A percentile compares a stretch with the other conserved stretches of the same genome.
These are phyloP conservation scores for Verticillium longisporum DNA, from an alignment of 2,329 filamentous ascomycete species.

Conservation along the genomic window DNA sequence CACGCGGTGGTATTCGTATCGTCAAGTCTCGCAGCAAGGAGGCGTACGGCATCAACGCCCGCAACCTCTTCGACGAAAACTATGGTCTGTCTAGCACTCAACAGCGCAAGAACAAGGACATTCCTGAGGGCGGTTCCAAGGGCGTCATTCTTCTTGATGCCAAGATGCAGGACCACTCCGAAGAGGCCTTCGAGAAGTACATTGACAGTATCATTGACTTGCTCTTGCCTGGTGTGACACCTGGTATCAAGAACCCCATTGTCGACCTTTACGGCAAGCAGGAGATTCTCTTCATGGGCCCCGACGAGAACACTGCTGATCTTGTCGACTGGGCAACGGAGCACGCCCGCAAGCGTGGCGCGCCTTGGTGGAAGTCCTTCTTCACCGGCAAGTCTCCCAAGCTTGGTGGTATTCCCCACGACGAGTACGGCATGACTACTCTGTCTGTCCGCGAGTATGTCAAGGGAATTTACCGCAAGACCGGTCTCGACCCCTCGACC, in stretches of 20 bases:
- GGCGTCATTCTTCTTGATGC: conserved; percentile 93
- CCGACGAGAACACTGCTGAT: conserved; percentile 97
- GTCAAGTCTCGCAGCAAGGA: conserved; percentile 97
- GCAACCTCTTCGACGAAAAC: conserved; percentile 96
- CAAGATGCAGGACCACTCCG: conserved; percentile 87
- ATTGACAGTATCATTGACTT: conserved; percentile 98
- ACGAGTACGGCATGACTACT: conserved; percentile 95
- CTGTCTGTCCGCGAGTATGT: conserved; percentile 94
- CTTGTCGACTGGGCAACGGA: conserved; percentile 98
- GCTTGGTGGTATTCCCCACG: conserved; percentile 93
- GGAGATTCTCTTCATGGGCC: conserved; percentile 97
- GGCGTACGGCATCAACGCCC: conserved; percentile 91
- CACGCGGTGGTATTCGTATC: conserved; percentile 94
- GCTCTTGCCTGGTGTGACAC: conserved; percentile 79
- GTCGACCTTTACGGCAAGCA: conserved; percentile 92
- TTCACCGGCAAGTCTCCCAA: conserved; percentile 98
- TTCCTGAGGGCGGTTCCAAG: conserved; percentile 96
- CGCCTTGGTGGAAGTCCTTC: conserved; percentile 99
- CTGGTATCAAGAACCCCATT: conserved; percentile 97
- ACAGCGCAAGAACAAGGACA: conserved; percentile 99
- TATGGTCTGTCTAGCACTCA: conserved; percentile 97
- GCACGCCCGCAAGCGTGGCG: conserved; percentile 79
- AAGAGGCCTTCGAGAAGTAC: conserved; percentile 97
- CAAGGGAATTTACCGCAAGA: conserved; percentile 92
- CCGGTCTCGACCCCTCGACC: conserved; percentile 76